Conservation (phyloP, 768 basidiomycete genomes). For the Mycena sanguinolenta region DNA sequence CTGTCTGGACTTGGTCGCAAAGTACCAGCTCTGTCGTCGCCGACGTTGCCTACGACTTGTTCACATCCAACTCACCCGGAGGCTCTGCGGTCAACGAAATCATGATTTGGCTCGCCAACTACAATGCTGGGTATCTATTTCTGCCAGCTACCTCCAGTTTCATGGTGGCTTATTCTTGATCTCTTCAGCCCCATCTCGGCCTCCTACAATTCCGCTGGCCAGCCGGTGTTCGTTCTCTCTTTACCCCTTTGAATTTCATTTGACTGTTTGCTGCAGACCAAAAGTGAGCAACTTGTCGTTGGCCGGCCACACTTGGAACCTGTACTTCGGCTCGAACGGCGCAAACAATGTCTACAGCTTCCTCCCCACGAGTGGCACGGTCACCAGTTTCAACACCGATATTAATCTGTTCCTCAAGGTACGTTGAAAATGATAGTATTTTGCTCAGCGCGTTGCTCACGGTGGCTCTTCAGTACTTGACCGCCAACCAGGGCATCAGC, state of each 20-base stretch:
- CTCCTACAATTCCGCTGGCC: slow-evolving; percentile 59
- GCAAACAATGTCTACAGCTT: slow-evolving; percentile 60
- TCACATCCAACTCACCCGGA: slow-evolving; percentile 65
- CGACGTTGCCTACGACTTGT: slow-evolving; percentile 73
- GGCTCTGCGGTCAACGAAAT: slow-evolving; percentile 65
- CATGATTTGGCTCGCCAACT: slow-evolving; percentile 78
- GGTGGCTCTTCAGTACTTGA: slow-evolving; percentile 60
- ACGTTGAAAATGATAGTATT: slow-evolving; percentile 11
- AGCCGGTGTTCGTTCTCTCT: slow-evolving; percentile 53
- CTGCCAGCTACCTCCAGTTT: background rate
- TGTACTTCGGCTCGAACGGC: slow-evolving; percentile 69
- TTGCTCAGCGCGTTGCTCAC: too few relatives aligned
- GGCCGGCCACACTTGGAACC: slow-evolving; percentile 50
- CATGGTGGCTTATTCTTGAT: background rate
- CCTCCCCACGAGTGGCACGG: slow-evolving; percentile 52
- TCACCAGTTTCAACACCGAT: slow-evolving; percentile 68
- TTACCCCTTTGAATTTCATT: slow-evolving; percentile 39
- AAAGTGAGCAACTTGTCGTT: background rate
- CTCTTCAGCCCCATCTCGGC: slow-evolving; percentile 61
- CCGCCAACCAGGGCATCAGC: slow-evolving; percentile 56
- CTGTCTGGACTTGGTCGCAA: slow-evolving; percentile 72
- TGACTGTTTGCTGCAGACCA: background rate
- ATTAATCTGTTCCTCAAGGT: slow-evolving; percentile 67
- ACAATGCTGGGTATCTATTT: slow-evolving; percentile 57
- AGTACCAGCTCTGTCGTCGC: slow-evolving; percentile 57